Evolutionary conservation across 371 early-diverging fungal genomes (phyloP), one percentile per base, ranked within the genome.

Genomic region (Parasitella parasitica): DNA sequence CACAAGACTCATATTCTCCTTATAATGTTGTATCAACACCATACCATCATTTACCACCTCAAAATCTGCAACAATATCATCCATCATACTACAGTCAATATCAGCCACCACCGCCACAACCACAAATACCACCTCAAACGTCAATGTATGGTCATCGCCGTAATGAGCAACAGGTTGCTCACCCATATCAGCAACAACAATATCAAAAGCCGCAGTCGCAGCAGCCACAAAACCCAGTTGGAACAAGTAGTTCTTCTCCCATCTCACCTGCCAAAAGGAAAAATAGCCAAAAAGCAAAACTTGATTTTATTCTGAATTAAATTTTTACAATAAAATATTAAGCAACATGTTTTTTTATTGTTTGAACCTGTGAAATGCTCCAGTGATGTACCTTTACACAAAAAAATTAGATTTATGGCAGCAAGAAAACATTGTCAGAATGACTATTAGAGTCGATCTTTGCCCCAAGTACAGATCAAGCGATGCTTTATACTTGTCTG

Each of bases 221-320:
- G 38, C 50, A n/a, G 18, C 46, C 32, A 20, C 59, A 50, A 16
- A 39, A 37, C 16, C 6, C 38, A 37, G 8, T 20, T 20, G 26
- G 28, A 37, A 37, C 50, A 9, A 34, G 30, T 28, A 46, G 46
- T 22, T 46, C 43, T 8, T 43, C 22, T n/a, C 43, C 43, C 16
- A 1, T 43, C 9, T 43, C 46, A 3, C 24, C 46, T 22, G 32
- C 57, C 22, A 66, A 66, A 26, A 49, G 66, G 30, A 66, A 66
- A 35, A 56, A 66, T 41, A 66, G 56, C 54, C 59, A 60, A 54
- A 68, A 68, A 52, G 59, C 69, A 51, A 68, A 68, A 46, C 36
- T 68, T 15, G 69, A 68, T 52, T 68, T 68, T 48, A 68, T 68
- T 24, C 56, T 68, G 28, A 68, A 68, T 43, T 68, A 34, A 59